Conservation (phyloP, 352 stramenopile species). For the Globisporangium irregulare region DNA sequence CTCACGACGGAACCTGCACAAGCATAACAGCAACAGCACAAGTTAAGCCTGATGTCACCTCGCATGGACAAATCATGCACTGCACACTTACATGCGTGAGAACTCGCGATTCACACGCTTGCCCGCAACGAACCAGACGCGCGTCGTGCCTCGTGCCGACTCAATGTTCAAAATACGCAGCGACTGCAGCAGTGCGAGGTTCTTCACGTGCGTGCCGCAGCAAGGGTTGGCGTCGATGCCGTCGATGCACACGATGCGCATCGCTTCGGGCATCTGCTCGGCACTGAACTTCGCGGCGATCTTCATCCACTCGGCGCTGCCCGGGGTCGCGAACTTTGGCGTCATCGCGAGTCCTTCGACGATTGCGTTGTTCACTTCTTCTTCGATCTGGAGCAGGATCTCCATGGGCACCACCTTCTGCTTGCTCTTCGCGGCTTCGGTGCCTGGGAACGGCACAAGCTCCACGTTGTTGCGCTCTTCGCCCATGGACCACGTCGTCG, state of each 20-base stretch:
- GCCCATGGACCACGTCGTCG: slow-evolving; percentile 51
- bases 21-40: not conserved
- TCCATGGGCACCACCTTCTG: slow-evolving; percentile 31
- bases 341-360: slow-evolving; percentile 49
- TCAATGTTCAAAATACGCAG: slow-evolving; percentile 77
- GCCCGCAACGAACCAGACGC: slow-evolving; percentile 84
- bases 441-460: slow-evolving; percentile 43
- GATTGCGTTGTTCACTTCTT: slow-evolving; percentile 77
- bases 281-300: slow-evolving; percentile 60
- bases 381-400: slow-evolving; percentile 56
- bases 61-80: not conserved
- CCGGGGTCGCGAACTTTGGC: slow-evolving; percentile 50
- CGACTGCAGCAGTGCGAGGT: slow-evolving; percentile 47
- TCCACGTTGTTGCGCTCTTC: slow-evolving; percentile 78
- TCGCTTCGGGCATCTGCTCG: slow-evolving; percentile 50
- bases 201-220: slow-evolving; percentile 86
- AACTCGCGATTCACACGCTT: slow-evolving; percentile 80
- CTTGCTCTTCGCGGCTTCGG: slow-evolving; percentile 20
- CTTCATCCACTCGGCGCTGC: slow-evolving; percentile 51
- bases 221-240: slow-evolving; percentile 84
- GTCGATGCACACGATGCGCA: slow-evolving; percentile 85
- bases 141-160: slow-evolving; percentile 53
- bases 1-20: slow-evolving; percentile 47
- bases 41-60: not conserved
- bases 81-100: slow-evolving; percentile 39